Conservation (phyloP, 495 filamentous ascomycete species). For the Penicillium malachiteum region DNA sequence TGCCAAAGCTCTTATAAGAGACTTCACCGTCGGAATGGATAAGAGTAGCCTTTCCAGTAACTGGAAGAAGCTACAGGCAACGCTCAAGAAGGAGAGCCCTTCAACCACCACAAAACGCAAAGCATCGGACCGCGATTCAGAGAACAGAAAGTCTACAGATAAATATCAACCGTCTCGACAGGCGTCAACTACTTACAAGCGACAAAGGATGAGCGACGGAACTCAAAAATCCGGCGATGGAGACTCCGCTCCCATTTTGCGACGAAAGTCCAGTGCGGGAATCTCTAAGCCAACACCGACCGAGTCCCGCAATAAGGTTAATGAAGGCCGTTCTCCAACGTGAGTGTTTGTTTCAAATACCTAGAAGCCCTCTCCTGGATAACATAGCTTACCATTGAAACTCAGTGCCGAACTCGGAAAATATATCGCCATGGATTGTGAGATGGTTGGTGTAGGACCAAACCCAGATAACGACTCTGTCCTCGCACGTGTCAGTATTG, state of each 20-base stretch:
- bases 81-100: slow-evolving; percentile 52
- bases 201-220: slow-evolving; percentile 36
- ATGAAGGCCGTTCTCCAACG: slow-evolving; percentile 52
- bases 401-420: slow-evolving; percentile 63
- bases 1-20: slow-evolving; percentile 7
- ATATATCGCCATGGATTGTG: slow-evolving; percentile 92
- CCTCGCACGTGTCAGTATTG: slow-evolving; percentile 80
- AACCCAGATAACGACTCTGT: slow-evolving; percentile 62
- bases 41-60: slow-evolving; percentile 54
- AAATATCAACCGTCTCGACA: slow-evolving; percentile 23
- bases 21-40: slow-evolving; percentile 39
- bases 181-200: slow-evolving; percentile 18
- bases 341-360: slow-evolving; percentile 23
- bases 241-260: slow-evolving; percentile 16
- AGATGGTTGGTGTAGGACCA: slow-evolving; percentile 92
- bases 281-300: slow-evolving; percentile 13
- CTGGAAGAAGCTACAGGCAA: slow-evolving; percentile 73
- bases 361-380: not conserved
- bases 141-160: slow-evolving; percentile 32
- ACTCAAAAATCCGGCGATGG: slow-evolving; percentile 14
- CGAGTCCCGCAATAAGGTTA: slow-evolving; percentile 34
- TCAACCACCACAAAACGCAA: slow-evolving; percentile 37
- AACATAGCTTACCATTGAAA: slow-evolving; percentile 10
- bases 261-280: slow-evolving; percentile 27
- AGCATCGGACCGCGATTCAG: slow-evolving; percentile 33